Evolutionary conservation across 768 basidiomycete species (phyloP).

Genomic region (Phlegmacium glaucopus): DNA sequence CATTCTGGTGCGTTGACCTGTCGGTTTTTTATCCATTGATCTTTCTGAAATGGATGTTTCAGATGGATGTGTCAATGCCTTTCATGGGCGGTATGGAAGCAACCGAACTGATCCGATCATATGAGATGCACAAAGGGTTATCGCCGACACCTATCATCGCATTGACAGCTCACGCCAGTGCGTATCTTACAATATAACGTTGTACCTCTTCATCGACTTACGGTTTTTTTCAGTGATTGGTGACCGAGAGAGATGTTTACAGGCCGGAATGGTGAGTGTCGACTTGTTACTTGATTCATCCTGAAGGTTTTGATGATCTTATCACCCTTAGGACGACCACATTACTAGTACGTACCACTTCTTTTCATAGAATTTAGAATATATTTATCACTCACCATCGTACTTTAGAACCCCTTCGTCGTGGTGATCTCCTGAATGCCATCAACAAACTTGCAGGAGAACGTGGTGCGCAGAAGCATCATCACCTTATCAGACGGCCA

Average conservation of each 20-base stretch:
- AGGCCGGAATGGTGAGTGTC: slow-evolving; percentile 42
- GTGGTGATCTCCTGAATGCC: slow-evolving; percentile 75
- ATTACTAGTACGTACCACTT: slow-evolving; percentile 81
- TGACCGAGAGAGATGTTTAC: slow-evolving; percentile 46
- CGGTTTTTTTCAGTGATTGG: slow-evolving; percentile 68
- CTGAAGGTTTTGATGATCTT: background rate
- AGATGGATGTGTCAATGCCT: slow-evolving; percentile 99
- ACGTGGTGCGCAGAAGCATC: slow-evolving; percentile 40
- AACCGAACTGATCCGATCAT: slow-evolving; percentile 85
- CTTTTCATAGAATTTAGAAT: too few species aligned
- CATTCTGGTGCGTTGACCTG: slow-evolving; percentile 64
- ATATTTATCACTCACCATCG: too few species aligned
- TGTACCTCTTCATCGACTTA: background rate
- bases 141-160: slow-evolving; percentile 89
- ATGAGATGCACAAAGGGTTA: slow-evolving; percentile 71
- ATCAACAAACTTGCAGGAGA: slow-evolving; percentile 79
- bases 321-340: slow-evolving; percentile 53
- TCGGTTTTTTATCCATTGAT: background rate
- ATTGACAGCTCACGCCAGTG: slow-evolving; percentile 94
- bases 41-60: slow-evolving; percentile 1
- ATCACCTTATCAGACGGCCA: slow-evolving; percentile 30
- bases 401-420: slow-evolving; percentile 81
- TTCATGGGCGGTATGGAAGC: slow-evolving; percentile 99
- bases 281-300: background rate
- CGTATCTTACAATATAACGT: slow-evolving; percentile 33